Percentiles rank a stretch among this genome's conserved stretches.
Conservation (phyloP, 2,329 filamentous ascomycete species). For the Clarireedia monteithiana region DNA sequence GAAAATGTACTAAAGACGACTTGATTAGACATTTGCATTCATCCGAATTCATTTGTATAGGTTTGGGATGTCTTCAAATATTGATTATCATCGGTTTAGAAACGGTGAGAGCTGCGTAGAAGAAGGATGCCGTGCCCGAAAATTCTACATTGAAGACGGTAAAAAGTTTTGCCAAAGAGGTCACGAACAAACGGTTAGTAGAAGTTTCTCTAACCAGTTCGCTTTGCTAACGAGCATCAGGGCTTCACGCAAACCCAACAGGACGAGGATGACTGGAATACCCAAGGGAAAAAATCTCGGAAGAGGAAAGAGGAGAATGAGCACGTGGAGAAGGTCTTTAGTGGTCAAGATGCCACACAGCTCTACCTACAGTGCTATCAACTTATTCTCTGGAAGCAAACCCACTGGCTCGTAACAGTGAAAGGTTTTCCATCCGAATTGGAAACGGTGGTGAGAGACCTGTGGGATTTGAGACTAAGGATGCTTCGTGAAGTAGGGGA, state of each 20-base stretch:
- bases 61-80: constrained; percentile 22
- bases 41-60: too few relatives aligned
- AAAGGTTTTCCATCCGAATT: constrained; percentile 64
- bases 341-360: constrained; percentile 61
- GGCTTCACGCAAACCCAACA: constrained; percentile 37
- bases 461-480: constrained; percentile 61
- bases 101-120: constrained; percentile 43
- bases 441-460: constrained; percentile 70
- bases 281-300: constrained; percentile 45
- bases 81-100: constrained; percentile 32
- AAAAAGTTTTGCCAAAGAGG: constrained; percentile 58
- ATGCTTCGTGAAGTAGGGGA: constrained; percentile 34
- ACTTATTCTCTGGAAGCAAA: constrained; percentile 74
- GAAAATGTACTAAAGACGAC: too few relatives aligned
- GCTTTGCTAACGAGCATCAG: constrained; percentile 19
- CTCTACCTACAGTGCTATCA: constrained; percentile 82
- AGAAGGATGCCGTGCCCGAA: constrained; percentile 52
- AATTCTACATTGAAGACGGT: constrained; percentile 53
- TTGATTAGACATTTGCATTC: too few relatives aligned
- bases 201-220: neutral
- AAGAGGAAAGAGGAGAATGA: constrained; percentile 55
- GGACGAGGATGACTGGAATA: constrained; percentile 64
- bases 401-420: constrained; percentile 61
- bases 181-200: constrained; percentile 51
- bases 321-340: constrained; percentile 46